Evolutionary conservation across 176 grass and related monocot species (phyloP).

Genomic region (Avena eriantha): DNA sequence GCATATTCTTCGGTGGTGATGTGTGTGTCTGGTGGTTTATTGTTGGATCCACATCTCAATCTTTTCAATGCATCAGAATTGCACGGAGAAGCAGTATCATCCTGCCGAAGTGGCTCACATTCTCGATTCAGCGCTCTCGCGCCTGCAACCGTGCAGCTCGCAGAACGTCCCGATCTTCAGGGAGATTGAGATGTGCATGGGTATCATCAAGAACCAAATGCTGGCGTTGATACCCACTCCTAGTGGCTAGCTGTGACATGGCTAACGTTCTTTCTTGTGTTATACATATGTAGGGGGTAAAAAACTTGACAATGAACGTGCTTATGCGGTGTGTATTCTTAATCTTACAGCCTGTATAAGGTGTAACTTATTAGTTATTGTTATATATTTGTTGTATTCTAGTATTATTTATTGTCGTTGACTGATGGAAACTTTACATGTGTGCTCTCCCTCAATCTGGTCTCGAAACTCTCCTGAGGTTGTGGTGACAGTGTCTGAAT

Average conservation of each 20-base stretch:
- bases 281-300: slow-evolving; percentile 21
- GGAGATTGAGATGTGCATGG: slow-evolving; percentile 91
- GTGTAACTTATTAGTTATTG: slow-evolving; percentile 5
- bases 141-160: slow-evolving; percentile 78
- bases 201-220: slow-evolving; percentile 93
- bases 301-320: neutral
- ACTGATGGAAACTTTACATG: neutral
- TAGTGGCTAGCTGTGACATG: slow-evolving; percentile 38
- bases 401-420: neutral
- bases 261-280: neutral
- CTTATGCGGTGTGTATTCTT: slow-evolving; percentile 28
- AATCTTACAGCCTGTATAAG: neutral
- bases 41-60: no score
- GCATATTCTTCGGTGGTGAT: neutral
- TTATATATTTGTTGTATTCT: neutral
- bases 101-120: slow-evolving; percentile 95
- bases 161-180: slow-evolving; percentile 69
- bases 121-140: slow-evolving; percentile 70
- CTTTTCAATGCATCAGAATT: slow-evolving; percentile 61
- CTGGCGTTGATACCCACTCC: slow-evolving; percentile 83
- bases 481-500: neutral
- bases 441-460: neutral
- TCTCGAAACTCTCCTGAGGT: neutral
- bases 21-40: neutral
- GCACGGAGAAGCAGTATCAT: slow-evolving; percentile 90